phyloP scores from a whole-genome alignment of 2,329 filamentous ascomycete genomes.

The Hypoxylon rubiginosum region DNA sequence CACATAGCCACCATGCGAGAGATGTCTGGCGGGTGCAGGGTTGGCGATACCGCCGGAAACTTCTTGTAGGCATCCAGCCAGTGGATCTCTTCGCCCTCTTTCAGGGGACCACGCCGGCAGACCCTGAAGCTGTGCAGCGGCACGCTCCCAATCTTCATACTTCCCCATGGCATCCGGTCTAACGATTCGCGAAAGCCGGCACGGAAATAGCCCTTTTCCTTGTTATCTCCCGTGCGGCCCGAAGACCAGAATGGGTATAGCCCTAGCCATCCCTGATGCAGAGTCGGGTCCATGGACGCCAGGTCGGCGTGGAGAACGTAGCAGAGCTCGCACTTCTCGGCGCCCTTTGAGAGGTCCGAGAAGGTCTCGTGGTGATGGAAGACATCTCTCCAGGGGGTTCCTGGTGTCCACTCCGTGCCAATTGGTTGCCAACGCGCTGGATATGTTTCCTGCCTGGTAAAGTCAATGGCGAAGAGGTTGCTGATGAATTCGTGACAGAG shows the following conservation, averaged over 20 bases:
- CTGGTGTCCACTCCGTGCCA: conserved; percentile 11
- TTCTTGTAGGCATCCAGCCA: conserved; percentile 24
- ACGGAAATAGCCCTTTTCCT: conserved; percentile 34
- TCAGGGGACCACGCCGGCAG: conserved; percentile 13
- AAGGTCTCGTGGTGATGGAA: conserved; percentile 33
- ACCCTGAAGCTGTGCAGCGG: conserved; percentile 37
- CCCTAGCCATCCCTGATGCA: conserved; percentile 36
- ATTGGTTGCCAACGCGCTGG: conserved; percentile 18
- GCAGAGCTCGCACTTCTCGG: conserved; percentile 33
- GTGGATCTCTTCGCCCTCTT: conserved; percentile 12
- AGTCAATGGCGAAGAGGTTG: conserved; percentile 27
- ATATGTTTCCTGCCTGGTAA: conserved; percentile 17
- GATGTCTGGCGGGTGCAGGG: conserved; percentile 9
- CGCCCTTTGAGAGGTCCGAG: conserved; percentile 26
- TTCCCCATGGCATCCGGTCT: conserved; percentile 26
- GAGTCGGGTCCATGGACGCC: conserved; percentile 5
- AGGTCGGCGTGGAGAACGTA: conserved; percentile 34
- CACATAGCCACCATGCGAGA: conserved; percentile 6
- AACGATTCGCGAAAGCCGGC: conserved; percentile 35
- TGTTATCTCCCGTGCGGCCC: conserved; percentile 22
- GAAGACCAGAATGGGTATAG: conserved; percentile 36
- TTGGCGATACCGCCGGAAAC: conserved; percentile 9
- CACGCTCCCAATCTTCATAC: conserved; percentile 20
- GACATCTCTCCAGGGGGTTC: conserved; percentile 25
- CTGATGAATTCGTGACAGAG: conserved; percentile 31